These are phyloP conservation scores for Pythium diclinum DNA, from an alignment of 352 stramenopile species.

Conservation along the genomic window DNA sequence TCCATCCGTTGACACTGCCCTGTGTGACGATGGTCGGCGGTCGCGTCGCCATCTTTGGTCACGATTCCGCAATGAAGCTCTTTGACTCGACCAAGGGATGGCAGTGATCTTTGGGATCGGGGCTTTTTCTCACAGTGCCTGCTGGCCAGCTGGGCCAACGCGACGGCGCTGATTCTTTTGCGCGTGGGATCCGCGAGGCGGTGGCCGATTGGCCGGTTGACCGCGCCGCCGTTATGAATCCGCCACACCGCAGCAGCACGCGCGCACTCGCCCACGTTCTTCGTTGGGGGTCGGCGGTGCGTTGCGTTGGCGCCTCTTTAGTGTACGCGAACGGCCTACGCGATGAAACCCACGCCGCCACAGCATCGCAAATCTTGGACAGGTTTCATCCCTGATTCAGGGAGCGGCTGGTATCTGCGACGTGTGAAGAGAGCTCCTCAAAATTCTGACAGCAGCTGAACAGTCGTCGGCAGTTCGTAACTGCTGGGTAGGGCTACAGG, in stretches of 20 bases:
- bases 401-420: not conserved
- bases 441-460: not conserved
- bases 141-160: slow-evolving; percentile 6
- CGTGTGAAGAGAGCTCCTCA: not conserved
- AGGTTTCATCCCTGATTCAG: not conserved
- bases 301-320: not conserved
- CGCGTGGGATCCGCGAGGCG: slow-evolving; percentile 4
- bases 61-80: not conserved
- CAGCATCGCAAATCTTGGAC: not conserved
- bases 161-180: slow-evolving; percentile 12
- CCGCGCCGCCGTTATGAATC: not conserved
- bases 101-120: not conserved
- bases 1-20: slow-evolving; percentile 2
- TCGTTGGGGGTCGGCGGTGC: not conserved
- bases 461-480: not conserved
- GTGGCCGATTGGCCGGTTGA: not conserved
- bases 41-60: slow-evolving; percentile 27
- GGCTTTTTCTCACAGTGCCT: slow-evolving; percentile 3
- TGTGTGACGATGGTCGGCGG: slow-evolving; percentile 26
- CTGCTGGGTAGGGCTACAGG: not conserved
- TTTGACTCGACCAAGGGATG: not conserved
- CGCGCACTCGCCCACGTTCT: not conserved
- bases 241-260: not conserved
- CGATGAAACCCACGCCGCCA: not conserved
- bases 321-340: not conserved